These are phyloP conservation scores for Spathaspora hagerdaliae DNA, from an alignment of 805 yeast species.

Conservation along the genomic window DNA sequence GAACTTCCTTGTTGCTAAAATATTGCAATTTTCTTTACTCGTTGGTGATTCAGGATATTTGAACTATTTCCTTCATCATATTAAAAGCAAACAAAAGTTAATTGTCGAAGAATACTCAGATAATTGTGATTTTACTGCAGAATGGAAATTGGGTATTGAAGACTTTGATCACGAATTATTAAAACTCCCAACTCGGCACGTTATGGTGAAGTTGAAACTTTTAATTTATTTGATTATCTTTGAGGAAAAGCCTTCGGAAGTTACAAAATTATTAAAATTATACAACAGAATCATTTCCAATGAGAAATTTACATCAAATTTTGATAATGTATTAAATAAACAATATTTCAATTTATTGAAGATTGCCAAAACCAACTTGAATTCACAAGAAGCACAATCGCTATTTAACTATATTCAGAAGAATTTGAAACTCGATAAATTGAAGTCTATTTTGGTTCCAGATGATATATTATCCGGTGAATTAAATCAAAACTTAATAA, in stretches of 20 bases:
- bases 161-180: conserved; percentile 10
- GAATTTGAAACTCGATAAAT: conserved; percentile 26
- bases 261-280: conserved; percentile 18
- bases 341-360: conserved; percentile 24
- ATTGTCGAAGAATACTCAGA: conserved; percentile 29
- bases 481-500: conserved; percentile 13
- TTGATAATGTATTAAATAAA: conserved; percentile 24
- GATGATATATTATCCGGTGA: conserved; percentile 13
- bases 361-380: conserved; percentile 16
- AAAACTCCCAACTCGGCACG: conserved; percentile 8
- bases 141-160: conserved; percentile 48
- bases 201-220: conserved; percentile 32
- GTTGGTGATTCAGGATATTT: conserved; percentile 27
- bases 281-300: conserved; percentile 22
- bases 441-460: conserved; percentile 15
- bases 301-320: conserved; percentile 7
- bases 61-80: conserved; percentile 19
- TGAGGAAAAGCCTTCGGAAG: conserved; percentile 22
- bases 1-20: conserved; percentile 30
- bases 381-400: conserved; percentile 19
- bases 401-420: conserved; percentile 24
- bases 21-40: conserved; percentile 30
- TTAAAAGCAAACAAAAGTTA: conserved; percentile 12
- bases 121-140: conserved; percentile 55
- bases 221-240: conserved; percentile 39